Base-by-base conservation (phyloP, 257 asterid genomes). In the Voacanga thouarsii region DNA sequence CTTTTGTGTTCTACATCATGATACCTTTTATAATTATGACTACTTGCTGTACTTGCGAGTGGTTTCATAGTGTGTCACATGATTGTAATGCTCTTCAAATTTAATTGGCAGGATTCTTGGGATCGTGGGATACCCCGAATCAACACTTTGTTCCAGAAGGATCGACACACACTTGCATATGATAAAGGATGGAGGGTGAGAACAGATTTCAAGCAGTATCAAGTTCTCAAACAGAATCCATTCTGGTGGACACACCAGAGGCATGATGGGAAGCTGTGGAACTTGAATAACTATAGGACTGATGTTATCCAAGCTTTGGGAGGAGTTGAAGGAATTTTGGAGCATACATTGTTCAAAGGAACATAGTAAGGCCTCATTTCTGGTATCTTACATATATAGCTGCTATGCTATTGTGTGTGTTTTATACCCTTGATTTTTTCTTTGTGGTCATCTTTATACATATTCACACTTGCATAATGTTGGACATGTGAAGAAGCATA, bases 241-340 rank as follows among this genome's bases (percentile, higher is more conserved):
- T 96, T 96, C 87, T 96, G 99, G 99, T 96, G 99, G 99, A 96
- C 98, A 14, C 99, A 96, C 86, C 99, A 96, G 90, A 93, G 99
- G 85, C 98, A 96, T 72, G 99, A 96, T 81, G 98, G 99, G 37
- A 96, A 93, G 82, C 78, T 96, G 70, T 96, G 99, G 99, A 96
- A 96, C 91, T 88, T 96, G 92, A 96, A 96, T 84, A 96, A 96
- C 83, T 96, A 96, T 69, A 90, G 99, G 73, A 96, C 99, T 64
- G 98, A 96, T 88, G 99, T 96, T 41, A 93, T 96, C 86, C 99
- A 96, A 87, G 99, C 99, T 77, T 92, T 96, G 28, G 98, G 99
- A 79, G 99, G 99, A 61, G 99, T 96, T 16, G 99, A 96, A 89
- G 99, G 99, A 83, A 93, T 96, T 87, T 94, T 96, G 69, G 99